Base-by-base conservation (phyloP, 1,284 basidiomycete genomes). In the Tilletia setariae region DNA sequence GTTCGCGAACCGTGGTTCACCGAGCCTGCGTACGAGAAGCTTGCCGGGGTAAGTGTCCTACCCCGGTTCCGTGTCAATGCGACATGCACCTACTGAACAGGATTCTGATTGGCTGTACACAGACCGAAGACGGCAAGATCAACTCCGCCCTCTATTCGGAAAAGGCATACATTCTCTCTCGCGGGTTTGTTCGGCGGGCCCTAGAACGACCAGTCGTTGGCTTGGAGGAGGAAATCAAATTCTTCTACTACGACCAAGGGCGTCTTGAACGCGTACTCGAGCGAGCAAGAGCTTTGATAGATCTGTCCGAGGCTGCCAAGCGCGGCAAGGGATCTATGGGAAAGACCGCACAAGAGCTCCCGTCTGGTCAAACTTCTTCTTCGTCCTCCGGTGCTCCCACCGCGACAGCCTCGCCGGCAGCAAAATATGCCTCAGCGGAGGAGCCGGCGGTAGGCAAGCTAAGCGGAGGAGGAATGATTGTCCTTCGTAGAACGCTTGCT, bases 131-230 rank as follows among this genome's bases (percentile, higher is more conserved):
- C 80, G 93, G 91, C 23, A 90, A 86, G 63, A 88, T 94, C 70
- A 95, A 94, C 68, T 84, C 83, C 65, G 69, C 15, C 61, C 81
- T 93, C 9, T 94, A 94, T 84, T 92, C 86, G 81, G 94, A 96
- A 83, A 94, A 94, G 83, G 93, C 93, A 1, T 96, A 91, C 78
- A 91, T 95, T 49, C 86, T 95, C 35, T 92, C 93, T 6, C 87
- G 93, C 32, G 90, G 89, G 2, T 96, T 96, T 81, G 89, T 96
- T 56, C 89, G 90, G 19, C 89, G 90, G 13, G 93, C 92, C 4
- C 86, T 96, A 15, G 90, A 93, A 81, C 85, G 89, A 35, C 90
- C 91, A 15, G 86, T 90, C 1, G 86, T 88, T 32, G 88, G 89
- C 1, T 84, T 97, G 40, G 89, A 90, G 71, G 78, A 84, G 4